These are phyloP conservation scores for Paramecium tetraurelia DNA, from an alignment of 73 alveolate species.

Conservation along the genomic window DNA sequence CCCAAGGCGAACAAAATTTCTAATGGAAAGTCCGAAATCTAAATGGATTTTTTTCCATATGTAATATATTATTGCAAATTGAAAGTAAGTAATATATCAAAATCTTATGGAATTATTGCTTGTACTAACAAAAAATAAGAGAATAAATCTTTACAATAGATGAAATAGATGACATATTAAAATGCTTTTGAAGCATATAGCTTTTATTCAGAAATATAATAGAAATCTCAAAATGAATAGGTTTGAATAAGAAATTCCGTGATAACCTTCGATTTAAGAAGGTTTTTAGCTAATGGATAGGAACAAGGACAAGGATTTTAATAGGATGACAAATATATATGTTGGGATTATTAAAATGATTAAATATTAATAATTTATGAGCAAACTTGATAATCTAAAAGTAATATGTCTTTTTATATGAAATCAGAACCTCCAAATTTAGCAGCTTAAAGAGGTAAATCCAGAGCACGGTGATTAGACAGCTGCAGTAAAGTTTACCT, in stretches of 20 bases:
- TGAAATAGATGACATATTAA: background rate
- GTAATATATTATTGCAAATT: no score
- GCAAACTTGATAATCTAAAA: constrained; percentile 17
- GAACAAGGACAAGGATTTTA: background rate
- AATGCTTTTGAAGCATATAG: no score
- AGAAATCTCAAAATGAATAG: background rate
- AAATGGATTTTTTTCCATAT: no score
- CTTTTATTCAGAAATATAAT: no score
- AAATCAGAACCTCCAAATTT: background rate
- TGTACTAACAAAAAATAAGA: no score
- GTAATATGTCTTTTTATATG: background rate
- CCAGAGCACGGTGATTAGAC: background rate
- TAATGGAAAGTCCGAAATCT: no score
- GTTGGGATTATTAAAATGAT: background rate
- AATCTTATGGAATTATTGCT: no score
- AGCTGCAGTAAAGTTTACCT: background rate
- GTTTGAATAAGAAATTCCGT: background rate
- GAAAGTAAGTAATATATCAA: no score
- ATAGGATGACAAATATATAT: background rate
- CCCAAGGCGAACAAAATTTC: no score
- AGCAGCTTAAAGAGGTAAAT: background rate
- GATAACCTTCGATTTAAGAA: background rate
- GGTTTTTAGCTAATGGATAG: background rate
- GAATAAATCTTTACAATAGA: background rate
- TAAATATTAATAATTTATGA: background rate